Base-by-base conservation (phyloP, 441 rosid genomes). In the Croton setiger region DNA sequence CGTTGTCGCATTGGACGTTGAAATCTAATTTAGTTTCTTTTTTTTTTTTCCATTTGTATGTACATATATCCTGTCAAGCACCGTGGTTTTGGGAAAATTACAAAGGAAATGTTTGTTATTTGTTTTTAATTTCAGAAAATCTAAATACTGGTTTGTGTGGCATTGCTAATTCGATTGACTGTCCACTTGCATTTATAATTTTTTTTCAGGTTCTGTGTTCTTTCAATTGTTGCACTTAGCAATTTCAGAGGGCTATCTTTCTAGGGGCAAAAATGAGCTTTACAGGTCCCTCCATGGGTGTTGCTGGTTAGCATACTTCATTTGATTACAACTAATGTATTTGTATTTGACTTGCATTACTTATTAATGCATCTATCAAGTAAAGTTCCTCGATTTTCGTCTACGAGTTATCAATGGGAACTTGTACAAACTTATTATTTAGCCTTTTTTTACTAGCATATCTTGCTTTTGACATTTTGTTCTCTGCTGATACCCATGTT, bases 221-320 rank as follows among this genome's bases (percentile, higher is more conserved):
- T 37, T 54, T 63, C 31, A 45, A 39, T 53, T 20, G 7, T 63
- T 36, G 61, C 56, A 21, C 47, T 58, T 63, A 44, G 59, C 43
- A n/a, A 63, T 70, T 66, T 76, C 47, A 43, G 45, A 48, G 45
- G 20, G 63, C 61, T 55, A 69, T 37, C 43, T 52, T 68, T 74
- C 33, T 15, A 37, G 69, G 72, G 61, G 68, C 75, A 68, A 80
- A 64, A 45, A 93, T 90, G 98, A 93, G 90, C 82, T 79, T 87
- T 60, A 63, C 88, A 11, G 89, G 91, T 72, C 74, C 85, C 81
- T 84, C 93, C n/a, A 74, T 83, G 75, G 83, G 82, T 78, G 74
- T 88, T 67, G 74, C 90, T 67, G 89, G 93, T 90, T 67, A 74
- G 86, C 82, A 62, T 76, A 3, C 18, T 62, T 67, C 21, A 3